Percentiles rank a stretch among this genome's conserved stretches.
Conservation (phyloP, 768 basidiomycete genomes). For the Lactarius hengduanensis region DNA sequence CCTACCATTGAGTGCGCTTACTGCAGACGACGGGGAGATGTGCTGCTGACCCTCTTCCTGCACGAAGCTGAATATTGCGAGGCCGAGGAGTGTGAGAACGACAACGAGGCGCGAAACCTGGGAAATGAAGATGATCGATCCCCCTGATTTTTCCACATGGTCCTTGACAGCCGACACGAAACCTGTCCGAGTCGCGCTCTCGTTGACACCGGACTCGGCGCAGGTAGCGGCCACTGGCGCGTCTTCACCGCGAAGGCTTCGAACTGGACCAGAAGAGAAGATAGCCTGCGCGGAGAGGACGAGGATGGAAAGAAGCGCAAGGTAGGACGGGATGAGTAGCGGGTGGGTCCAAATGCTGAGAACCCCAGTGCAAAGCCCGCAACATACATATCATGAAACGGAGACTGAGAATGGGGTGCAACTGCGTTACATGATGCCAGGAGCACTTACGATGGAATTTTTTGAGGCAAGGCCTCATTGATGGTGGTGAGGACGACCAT, state of each 20-base stretch:
- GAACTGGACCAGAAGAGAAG: background rate
- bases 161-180: slow-evolving; percentile 22
- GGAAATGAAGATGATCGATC: slow-evolving; percentile 46
- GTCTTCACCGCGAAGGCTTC: background rate
- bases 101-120: slow-evolving; percentile 47
- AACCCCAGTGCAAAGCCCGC: background rate
- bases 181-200: background rate
- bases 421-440: no score
- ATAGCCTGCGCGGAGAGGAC: slow-evolving; percentile 5
- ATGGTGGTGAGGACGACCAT: background rate
- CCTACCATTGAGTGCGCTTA: slow-evolving; percentile 28
- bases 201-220: background rate
- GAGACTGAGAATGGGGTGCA: no score
- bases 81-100: slow-evolving; percentile 46
- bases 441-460: slow-evolving; percentile 5
- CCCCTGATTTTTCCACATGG: slow-evolving; percentile 47
- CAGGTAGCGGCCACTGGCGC: background rate
- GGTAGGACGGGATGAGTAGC: slow-evolving; percentile 23
- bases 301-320: slow-evolving; percentile 11
- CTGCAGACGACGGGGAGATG: slow-evolving; percentile 1
- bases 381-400: background rate
- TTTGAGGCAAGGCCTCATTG: background rate
- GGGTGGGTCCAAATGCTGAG: slow-evolving; percentile 20
- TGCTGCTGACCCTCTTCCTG: slow-evolving; percentile 31
- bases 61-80: slow-evolving; percentile 47